Evolutionary conservation across 805 yeast genomes (phyloP).

Genomic region (Metschnikowia hibisci): DNA sequence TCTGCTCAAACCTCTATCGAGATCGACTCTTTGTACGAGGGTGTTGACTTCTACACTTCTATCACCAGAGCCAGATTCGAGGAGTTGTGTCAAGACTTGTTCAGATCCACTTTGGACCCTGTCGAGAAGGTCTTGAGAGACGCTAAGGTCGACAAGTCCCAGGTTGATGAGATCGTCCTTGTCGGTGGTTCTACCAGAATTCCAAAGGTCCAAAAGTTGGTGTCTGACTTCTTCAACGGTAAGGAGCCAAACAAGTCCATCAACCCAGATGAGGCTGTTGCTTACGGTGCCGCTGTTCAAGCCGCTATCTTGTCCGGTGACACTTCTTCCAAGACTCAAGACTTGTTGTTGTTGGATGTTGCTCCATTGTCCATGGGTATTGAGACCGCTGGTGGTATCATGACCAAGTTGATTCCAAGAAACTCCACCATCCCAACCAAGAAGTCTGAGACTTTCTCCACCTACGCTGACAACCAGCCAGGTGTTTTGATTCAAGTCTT

Average conservation of each 20-base stretch:
- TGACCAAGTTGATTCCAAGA: slow-evolving; percentile 97
- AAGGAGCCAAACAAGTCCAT: slow-evolving; percentile 47
- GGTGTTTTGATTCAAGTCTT: slow-evolving; percentile 96
- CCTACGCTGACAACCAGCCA: slow-evolving; percentile 97
- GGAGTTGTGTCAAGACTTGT: slow-evolving; percentile 43
- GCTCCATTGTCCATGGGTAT: slow-evolving; percentile 97
- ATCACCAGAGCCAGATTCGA: slow-evolving; percentile 46
- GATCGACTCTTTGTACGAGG: slow-evolving; percentile 47
- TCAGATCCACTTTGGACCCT: slow-evolving; percentile 45
- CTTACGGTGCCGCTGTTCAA: slow-evolving; percentile 88
- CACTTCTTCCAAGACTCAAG: slow-evolving; percentile 64
- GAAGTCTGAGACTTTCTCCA: slow-evolving; percentile 95
- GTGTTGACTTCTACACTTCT: slow-evolving; percentile 46
- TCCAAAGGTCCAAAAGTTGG: slow-evolving; percentile 47
- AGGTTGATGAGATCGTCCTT: slow-evolving; percentile 44
- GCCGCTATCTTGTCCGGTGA: slow-evolving; percentile 97
- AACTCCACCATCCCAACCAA: slow-evolving; percentile 97
- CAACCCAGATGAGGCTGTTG: slow-evolving; percentile 50
- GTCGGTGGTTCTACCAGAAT: slow-evolving; percentile 51
- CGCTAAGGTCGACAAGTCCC: slow-evolving; percentile 43
- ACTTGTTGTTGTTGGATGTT: slow-evolving; percentile 90
- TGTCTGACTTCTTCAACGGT: slow-evolving; percentile 43
- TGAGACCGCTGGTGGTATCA: slow-evolving; percentile 99
- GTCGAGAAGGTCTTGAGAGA: slow-evolving; percentile 46
- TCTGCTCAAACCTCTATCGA: slow-evolving; percentile 39